These are phyloP conservation scores for Solanum chilense DNA, from an alignment of 257 asterid genomes.

Conservation along the genomic window DNA sequence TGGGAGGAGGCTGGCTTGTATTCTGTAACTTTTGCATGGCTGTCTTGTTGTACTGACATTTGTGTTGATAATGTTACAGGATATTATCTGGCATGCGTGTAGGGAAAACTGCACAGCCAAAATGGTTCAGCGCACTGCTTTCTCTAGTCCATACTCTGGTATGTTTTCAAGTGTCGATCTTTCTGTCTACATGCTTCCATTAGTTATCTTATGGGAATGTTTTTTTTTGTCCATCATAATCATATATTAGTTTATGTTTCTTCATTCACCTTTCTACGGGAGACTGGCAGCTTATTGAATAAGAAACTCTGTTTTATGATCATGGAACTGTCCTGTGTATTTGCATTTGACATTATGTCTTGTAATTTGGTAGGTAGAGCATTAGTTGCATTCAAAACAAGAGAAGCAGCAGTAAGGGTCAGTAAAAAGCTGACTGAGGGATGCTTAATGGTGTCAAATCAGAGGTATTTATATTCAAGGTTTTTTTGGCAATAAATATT, in stretches of 20 bases:
- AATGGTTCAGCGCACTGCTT: slow-evolving; percentile 49
- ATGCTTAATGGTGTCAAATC: slow-evolving; percentile 62
- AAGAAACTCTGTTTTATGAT: not conserved
- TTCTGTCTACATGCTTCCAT: not conserved
- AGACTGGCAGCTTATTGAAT: not conserved
- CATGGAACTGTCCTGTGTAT: not conserved
- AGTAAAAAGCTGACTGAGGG: slow-evolving; percentile 30
- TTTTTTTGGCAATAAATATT: not conserved
- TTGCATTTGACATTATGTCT: not conserved
- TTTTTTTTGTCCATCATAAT: not conserved
- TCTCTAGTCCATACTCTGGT: slow-evolving; percentile 61
- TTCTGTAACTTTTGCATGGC: not conserved
- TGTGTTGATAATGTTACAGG: slow-evolving; percentile 32
- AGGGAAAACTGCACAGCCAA: slow-evolving; percentile 45
- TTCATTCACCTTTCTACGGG: not conserved
- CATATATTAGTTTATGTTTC: not conserved
- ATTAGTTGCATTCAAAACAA: slow-evolving; percentile 42
- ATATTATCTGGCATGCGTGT: slow-evolving; percentile 62
- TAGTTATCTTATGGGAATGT: not conserved
- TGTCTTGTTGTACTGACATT: not conserved
- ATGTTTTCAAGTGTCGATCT: slow-evolving; percentile 3
- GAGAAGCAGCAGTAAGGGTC: slow-evolving; percentile 45
- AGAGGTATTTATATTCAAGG: slow-evolving; percentile 30
- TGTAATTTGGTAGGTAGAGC: slow-evolving; percentile 57
- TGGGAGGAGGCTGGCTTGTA: not conserved